Conservation (phyloP, 306 rosid genomes). For the Dryas octopetala region DNA sequence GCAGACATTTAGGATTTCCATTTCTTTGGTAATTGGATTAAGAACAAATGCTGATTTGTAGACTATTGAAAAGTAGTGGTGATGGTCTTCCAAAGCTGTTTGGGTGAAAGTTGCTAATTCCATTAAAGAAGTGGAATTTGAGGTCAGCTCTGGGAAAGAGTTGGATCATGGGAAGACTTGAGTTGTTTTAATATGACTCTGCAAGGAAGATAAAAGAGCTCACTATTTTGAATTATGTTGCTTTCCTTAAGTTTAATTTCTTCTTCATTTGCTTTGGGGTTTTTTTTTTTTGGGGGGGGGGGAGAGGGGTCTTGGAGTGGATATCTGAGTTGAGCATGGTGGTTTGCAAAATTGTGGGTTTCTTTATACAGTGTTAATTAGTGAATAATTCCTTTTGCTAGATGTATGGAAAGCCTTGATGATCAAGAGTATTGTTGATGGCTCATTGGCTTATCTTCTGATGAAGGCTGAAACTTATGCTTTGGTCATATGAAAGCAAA, state of each 20-base stretch:
- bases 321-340: conserved; percentile 6
- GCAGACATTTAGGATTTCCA: not conserved
- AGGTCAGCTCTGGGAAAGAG: not conserved
- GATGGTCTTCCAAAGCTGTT: not conserved
- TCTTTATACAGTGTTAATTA: not conserved
- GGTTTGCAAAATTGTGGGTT: not conserved
- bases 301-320: not conserved
- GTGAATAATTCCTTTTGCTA: not conserved
- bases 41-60: not conserved
- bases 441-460: not conserved
- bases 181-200: not conserved
- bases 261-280: not conserved
- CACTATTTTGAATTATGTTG: not conserved
- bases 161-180: not conserved
- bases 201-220: not conserved
- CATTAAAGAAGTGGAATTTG: not conserved
- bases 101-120: not conserved
- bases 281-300: not conserved
- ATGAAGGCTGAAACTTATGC: too few relatives aligned
- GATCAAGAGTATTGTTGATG: not conserved
- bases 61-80: not conserved
- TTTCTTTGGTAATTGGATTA: not conserved
- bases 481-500: not conserved
- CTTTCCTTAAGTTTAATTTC: not conserved
- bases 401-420: not conserved